These are phyloP conservation scores for Eucalyptus viminalis DNA, from an alignment of 345 rosid species.

Conservation along the genomic window DNA sequence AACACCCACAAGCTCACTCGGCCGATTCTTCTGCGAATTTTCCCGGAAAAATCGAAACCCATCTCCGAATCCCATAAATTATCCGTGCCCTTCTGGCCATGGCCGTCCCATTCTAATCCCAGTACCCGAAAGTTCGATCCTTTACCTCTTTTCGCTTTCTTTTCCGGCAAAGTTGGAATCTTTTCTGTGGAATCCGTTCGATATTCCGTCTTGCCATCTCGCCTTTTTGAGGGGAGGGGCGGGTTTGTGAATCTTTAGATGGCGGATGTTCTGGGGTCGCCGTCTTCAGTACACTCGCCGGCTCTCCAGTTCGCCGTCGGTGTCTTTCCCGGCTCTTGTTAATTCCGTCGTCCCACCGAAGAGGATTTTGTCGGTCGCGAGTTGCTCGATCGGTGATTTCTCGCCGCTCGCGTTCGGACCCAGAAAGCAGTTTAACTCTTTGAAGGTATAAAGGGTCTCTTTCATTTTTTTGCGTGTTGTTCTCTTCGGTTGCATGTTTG, in stretches of 20 bases:
- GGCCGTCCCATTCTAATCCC: background rate
- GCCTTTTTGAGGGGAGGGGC: background rate
- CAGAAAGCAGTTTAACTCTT: slow-evolving; percentile 17
- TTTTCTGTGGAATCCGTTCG: background rate
- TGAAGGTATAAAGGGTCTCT: slow-evolving; percentile 26
- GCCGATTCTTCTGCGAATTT: background rate
- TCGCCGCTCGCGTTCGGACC: slow-evolving; percentile 5
- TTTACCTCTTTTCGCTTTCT: background rate
- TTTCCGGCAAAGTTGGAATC: background rate
- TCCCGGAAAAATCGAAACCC: background rate
- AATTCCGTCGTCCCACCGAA: background rate
- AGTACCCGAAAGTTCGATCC: background rate
- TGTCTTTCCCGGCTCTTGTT: background rate
- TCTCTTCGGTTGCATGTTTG: background rate
- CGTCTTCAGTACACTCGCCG: background rate
- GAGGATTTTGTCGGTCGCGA: background rate
- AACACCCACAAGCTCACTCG: background rate
- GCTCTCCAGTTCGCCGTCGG: background rate
- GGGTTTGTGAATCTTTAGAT: background rate
- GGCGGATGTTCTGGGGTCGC: background rate
- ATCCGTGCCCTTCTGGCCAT: background rate
- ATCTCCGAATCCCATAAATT: background rate
- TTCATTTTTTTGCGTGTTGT: background rate
- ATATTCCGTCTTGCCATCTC: background rate
- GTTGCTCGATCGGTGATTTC: slow-evolving; percentile 5